phyloP scores from a whole-genome alignment of 1,284 basidiomycete genomes.

The Waitea zeae region DNA sequence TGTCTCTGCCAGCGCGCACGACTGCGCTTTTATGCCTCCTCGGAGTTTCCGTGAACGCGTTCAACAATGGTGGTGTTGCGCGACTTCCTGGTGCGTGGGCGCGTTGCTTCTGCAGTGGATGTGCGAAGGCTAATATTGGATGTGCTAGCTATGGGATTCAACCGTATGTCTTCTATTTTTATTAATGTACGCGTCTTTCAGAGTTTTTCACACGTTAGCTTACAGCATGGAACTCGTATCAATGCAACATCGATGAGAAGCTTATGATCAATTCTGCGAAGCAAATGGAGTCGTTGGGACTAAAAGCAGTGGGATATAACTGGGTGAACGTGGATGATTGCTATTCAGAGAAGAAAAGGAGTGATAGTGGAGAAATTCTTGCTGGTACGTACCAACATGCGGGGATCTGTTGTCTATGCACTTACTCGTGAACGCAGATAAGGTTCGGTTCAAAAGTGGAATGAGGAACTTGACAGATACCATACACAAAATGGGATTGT shows the following conservation, averaged over 20 bases:
- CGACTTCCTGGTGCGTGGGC: too few relatives aligned
- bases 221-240: conserved; percentile 5
- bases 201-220: background rate
- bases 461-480: conserved; percentile 27
- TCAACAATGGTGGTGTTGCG: too few relatives aligned
- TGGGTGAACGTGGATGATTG: conserved; percentile 23
- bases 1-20: too few relatives aligned
- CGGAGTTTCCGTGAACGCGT: too few relatives aligned
- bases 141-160: background rate
- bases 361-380: conserved; percentile 13
- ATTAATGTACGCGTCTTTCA: too few relatives aligned
- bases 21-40: too few relatives aligned
- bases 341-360: conserved; percentile 19
- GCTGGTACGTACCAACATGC: too few relatives aligned
- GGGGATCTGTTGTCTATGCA: too few relatives aligned
- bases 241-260: conserved; percentile 21
- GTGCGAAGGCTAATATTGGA: too few relatives aligned
- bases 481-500: conserved; percentile 29
- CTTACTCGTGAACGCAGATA: too few relatives aligned
- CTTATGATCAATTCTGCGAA: conserved; percentile 17
- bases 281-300: conserved; percentile 17
- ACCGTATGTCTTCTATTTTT: background rate
- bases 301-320: conserved; percentile 19
- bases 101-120: too few relatives aligned
- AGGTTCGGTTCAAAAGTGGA: conserved; percentile 20